Base-by-base conservation (phyloP, 2,329 filamentous ascomycete genomes). In the Ramichloridium luteum region DNA sequence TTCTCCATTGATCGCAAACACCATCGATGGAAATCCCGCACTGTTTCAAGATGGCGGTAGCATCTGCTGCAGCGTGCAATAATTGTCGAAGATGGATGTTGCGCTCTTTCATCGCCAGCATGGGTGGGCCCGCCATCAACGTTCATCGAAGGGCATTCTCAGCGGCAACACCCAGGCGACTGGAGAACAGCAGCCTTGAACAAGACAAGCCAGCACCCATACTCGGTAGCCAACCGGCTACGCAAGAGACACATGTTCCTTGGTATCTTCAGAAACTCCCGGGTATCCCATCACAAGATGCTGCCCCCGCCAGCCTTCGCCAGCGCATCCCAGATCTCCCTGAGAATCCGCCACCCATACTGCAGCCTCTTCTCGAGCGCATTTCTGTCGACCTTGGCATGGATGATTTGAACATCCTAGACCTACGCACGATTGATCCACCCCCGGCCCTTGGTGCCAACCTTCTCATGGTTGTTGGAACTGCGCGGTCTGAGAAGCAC, bases 401-500 rank as follows among this genome's bases (percentile, higher is more conserved):
- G 25, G 84, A 94, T 51, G 72, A 85, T 35, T 64, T 98, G 28
- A 68, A 68, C 1, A 59, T 98, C 4, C 65, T 93, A 28, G 90
- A 98, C 51, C 66, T 98, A 17, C 82, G 90, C 35, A 62, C 72
- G 22, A 67, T 96, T 30, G 81, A 94, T 46, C 85, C 86, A 1
- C 81, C 86, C 0, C 77, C 88, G 1, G 86, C 86, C 0, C 68
- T 98, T 1, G 90, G 90, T 2, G 74, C 82, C 2, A 86, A 88
- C 47, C 68, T 94, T 16, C 69, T 98, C 32, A 96, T 96, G 90
- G 60, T 98, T 16, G 74, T 98, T 41, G 85, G 80, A 25, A 93
- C 85, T 6, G 83, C 88, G 10, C 78, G 90, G 36, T 92, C 83
- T 48, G 83, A 94, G 56, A 85, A 88, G 31, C 90, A 98, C 60